Base-by-base conservation (phyloP, 2,329 filamentous ascomycete species). In the Cercospora beticola region DNA sequence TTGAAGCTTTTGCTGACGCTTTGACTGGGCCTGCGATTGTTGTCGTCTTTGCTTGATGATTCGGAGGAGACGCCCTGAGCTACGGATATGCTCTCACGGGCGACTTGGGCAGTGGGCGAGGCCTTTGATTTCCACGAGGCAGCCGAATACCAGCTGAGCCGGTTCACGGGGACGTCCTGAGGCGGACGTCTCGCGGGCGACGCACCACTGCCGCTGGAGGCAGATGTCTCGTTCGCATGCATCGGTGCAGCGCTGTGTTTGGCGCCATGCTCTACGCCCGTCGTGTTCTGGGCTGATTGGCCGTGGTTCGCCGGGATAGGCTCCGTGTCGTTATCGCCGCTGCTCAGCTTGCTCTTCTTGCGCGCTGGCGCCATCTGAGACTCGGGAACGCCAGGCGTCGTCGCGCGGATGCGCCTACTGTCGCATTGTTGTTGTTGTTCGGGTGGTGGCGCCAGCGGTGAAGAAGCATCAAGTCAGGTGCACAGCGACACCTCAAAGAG, bases 31-130 rank as follows among this genome's bases (percentile, higher is more conserved):
- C 69, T 65, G 26, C 72, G 70, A 18, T 62, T 78, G 10, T 72
- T 73, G 18, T 75, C 77, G 43, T 79, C 76, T 8, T 77, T 65
- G 30, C 81, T 73, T 64, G 71, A 68, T 9, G 67, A 67, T 33
- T 83, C 81, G 16, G 79, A 79, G 4, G 81, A 82, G 1, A 81
- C 78, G 23, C 82, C 81, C 58, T 81, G 80, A 57, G 78, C 79
- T 4, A 82, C 82, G 30, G 77, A 79, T 28, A 84, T 81, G 70
- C 80, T 84, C 72, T 85, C 82, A 28, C 78, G 78, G 8, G 81
- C 81, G 7, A 82, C 81, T 72, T 82, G 79, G n/a, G 83, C 82
- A 8, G 83, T 79, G 1, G 83, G 79, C 10, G 80, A 79, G 10
- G 83, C 81, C 74, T 85, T 85, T 28, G 79, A 77, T 6, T 66